These are phyloP conservation scores for Ambrosia artemisiifolia DNA, from an alignment of 129 eudicot genomes.

Conservation along the genomic window DNA sequence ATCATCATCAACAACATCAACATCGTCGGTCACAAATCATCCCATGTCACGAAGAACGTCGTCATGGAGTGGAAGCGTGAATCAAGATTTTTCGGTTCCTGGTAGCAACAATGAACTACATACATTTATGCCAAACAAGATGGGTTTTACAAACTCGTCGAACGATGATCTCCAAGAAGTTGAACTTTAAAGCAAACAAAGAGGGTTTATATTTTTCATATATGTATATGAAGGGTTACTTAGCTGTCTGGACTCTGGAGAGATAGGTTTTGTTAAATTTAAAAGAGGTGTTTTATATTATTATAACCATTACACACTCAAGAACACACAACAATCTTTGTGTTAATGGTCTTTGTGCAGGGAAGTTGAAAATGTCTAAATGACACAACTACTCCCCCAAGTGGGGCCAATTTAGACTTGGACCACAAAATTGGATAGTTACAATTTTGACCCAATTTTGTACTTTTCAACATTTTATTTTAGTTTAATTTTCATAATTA, in stretches of 20 bases:
- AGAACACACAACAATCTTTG: too few relatives aligned
- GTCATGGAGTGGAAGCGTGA: constrained; percentile 75
- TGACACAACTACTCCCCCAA: too few relatives aligned
- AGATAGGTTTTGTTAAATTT: constrained; percentile 34
- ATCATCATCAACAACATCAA: constrained; percentile 19
- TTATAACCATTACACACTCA: too few relatives aligned
- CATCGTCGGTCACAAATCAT: constrained; percentile 16
- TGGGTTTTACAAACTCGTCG: constrained; percentile 34
- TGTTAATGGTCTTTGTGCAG: too few relatives aligned
- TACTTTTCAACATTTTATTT: too few relatives aligned
- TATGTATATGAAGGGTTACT: constrained; percentile 19
- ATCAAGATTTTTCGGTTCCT: constrained; percentile 37
- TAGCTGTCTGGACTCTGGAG: constrained; percentile 33
- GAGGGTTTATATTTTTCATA: too few relatives aligned
- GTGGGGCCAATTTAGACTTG: too few relatives aligned
- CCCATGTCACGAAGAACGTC: constrained; percentile 65
- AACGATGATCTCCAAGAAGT: constrained; percentile 82
- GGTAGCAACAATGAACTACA: constrained; percentile 22
- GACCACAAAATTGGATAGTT: too few relatives aligned
- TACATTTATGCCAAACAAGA: constrained; percentile 35
- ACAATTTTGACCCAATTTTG: too few relatives aligned
- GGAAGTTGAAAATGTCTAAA: too few relatives aligned
- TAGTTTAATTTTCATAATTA: too few relatives aligned
- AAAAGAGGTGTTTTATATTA: constrained; percentile 10
- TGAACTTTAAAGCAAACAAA: constrained; percentile 41